Evolutionary conservation across 805 yeast species (phyloP).

Genomic region (Yarrowia sp.): DNA sequence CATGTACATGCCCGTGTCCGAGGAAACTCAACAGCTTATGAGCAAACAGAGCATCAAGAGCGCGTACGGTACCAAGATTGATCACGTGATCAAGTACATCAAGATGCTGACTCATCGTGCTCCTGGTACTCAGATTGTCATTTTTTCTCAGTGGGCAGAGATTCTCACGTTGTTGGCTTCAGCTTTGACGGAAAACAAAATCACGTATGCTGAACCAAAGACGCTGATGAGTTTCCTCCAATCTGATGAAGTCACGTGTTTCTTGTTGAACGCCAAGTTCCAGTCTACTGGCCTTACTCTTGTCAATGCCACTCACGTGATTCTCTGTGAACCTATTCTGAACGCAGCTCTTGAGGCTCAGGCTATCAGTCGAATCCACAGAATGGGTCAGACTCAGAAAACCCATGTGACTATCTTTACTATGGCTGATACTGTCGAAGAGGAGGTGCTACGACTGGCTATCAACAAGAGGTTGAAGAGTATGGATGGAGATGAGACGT

Average conservation of each 20-base stretch:
- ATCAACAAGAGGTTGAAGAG: slow-evolving; percentile 62
- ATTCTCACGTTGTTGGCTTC: slow-evolving; percentile 69
- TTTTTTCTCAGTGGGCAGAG: slow-evolving; percentile 90
- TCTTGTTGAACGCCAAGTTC: slow-evolving; percentile 80
- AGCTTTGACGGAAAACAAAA: slow-evolving; percentile 67
- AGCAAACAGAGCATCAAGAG: slow-evolving; percentile 46
- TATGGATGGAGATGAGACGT: slow-evolving; percentile 28
- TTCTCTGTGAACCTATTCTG: slow-evolving; percentile 89
- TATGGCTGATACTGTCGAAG: slow-evolving; percentile 85
- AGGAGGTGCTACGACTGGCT: slow-evolving; percentile 75
- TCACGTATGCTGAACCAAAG: slow-evolving; percentile 60
- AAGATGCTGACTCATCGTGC: slow-evolving; percentile 66
- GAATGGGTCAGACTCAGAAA: slow-evolving; percentile 84
- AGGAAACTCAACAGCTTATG: slow-evolving; percentile 44
- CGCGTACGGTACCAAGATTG: slow-evolving; percentile 85
- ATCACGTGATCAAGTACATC: slow-evolving; percentile 77
- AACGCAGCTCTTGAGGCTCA: slow-evolving; percentile 87
- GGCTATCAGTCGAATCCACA: slow-evolving; percentile 88
- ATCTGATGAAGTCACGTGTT: slow-evolving; percentile 69
- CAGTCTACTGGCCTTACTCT: slow-evolving; percentile 90
- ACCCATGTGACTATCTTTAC: slow-evolving; percentile 95
- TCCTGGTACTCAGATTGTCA: slow-evolving; percentile 74
- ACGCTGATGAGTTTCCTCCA: slow-evolving; percentile 3
- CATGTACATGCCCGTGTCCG: slow-evolving; percentile 51
- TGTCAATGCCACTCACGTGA: slow-evolving; percentile 90